Conservation (phyloP, 1,284 basidiomycete species). For the Lentinula novae-zelandiae region DNA sequence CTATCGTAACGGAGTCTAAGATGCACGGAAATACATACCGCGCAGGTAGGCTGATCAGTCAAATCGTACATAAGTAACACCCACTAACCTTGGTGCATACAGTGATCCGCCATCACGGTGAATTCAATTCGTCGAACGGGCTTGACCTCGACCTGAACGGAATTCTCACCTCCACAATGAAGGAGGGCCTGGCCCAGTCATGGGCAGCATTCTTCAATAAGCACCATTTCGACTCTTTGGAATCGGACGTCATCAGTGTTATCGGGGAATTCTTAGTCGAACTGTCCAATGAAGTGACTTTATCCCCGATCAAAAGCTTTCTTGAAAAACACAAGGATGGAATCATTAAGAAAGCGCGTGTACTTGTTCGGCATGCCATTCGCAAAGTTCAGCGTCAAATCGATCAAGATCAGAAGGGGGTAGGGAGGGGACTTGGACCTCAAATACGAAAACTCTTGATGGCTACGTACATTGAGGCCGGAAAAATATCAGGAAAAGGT, state of each 20-base stretch:
- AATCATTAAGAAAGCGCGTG: too few relatives aligned
- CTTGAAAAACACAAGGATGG: too few relatives aligned
- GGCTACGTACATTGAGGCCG: too few relatives aligned
- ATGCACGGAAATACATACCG: not conserved
- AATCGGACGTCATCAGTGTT: not conserved
- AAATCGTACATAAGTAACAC: not conserved
- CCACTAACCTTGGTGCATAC: not conserved
- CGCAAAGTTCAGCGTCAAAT: too few relatives aligned
- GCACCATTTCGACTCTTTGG: not conserved
- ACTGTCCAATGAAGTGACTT: too few relatives aligned
- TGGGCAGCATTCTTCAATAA: not conserved
- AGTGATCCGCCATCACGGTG: not conserved
- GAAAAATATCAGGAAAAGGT: too few relatives aligned
- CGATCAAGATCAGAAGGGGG: too few relatives aligned
- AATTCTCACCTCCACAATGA: not conserved
- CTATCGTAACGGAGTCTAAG: not conserved
- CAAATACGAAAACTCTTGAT: too few relatives aligned
- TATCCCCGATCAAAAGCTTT: too few relatives aligned
- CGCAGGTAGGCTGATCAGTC: not conserved
- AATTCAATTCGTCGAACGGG: not conserved
- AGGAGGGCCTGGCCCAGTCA: not conserved
- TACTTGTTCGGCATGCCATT: too few relatives aligned
- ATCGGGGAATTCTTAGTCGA: not conserved
- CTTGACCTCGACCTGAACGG: not conserved
- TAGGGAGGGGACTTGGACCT: too few relatives aligned